Evolutionary conservation across 1,139 yeast species (phyloP).

Genomic region (Petasospora rhodanensis): DNA sequence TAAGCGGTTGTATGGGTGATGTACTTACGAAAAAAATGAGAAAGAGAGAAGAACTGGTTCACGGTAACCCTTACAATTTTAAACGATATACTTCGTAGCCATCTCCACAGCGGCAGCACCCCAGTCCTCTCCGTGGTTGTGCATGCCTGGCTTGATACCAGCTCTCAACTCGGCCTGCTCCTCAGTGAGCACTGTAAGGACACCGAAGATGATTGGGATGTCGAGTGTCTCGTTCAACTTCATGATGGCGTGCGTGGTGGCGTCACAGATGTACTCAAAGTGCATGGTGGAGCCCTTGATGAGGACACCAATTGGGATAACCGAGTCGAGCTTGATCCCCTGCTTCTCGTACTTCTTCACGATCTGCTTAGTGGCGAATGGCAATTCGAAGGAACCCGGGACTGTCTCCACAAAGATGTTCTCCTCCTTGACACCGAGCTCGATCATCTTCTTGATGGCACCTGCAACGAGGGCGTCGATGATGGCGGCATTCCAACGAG

Average conservation of each 20-base stretch:
- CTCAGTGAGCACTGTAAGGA: constrained; percentile 87
- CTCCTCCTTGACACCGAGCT: constrained; percentile 66
- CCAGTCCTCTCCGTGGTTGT: constrained; percentile 98
- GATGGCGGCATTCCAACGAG: constrained; percentile 85
- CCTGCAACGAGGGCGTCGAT: constrained; percentile 81
- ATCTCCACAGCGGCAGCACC: constrained; percentile 99
- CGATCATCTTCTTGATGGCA: constrained; percentile 54
- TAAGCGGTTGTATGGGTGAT: background rate
- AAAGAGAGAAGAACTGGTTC: background rate
- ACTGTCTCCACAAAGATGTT: constrained; percentile 80
- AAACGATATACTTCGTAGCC: constrained; percentile 45
- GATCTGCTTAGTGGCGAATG: constrained; percentile 64
- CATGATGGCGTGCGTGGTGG: constrained; percentile 87
- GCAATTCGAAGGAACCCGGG: constrained; percentile 94
- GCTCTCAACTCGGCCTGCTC: constrained; percentile 93
- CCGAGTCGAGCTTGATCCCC: constrained; percentile 66
- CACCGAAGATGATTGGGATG: constrained; percentile 87
- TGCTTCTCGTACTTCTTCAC: constrained; percentile 37
- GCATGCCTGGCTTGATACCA: constrained; percentile 78
- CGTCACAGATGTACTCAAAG: constrained; percentile 92
- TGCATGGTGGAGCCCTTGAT: constrained; percentile 98
- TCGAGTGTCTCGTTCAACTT: constrained; percentile 63
- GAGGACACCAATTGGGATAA: constrained; percentile 89
- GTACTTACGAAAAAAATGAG: background rate
- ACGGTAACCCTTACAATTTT: background rate